Base-by-base conservation (phyloP, 1,284 basidiomycete genomes). In the Peniophora sp. region DNA sequence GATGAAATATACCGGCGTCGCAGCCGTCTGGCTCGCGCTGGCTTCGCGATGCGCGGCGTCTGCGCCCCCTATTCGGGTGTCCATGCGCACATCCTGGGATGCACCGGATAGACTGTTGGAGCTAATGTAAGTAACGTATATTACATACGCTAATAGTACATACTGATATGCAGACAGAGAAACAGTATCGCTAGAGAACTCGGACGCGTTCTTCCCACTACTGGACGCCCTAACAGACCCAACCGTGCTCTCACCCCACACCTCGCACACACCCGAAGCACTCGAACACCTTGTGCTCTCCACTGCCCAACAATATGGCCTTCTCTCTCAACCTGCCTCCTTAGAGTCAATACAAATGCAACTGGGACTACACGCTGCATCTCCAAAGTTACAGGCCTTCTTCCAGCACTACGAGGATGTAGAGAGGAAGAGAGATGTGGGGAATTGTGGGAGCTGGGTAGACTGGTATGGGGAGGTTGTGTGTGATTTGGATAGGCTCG, bases 391-490 rank as follows among this genome's bases (percentile, higher is more conserved):
- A 20, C 81, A 87, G 53, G 88, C 86, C 0, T 85, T 83, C 62
- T 85, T 85, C 60, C 74, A 83, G 47, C 74, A 81, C 56, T 89
- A 87, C 58, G 52, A 64, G 64, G 57, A 69, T n/a, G 64, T 65
- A 1, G 51, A 23, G 36, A 23, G 1, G 47, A 17, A 1, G 51
- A 45, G 24, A 1, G 45, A 68, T 11, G 62, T 62, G 17, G 58
- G 62, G 2, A 64, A 65, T 0, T 94, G 92, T 61, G 81, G 74
- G 1, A 85, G 85, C 17, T 96, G 92, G 92, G 84, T 95, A 3
- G 88, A 94, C 54, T 94, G 90, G 86, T 85, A 87, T 58, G 89
- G 90, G 0, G 69, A 81, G 52, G 74, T 81, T 15, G 80, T 88
- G 10, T 96, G 92, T 62, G 81, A 83, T 50, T 74, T 79, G 2